phyloP scores from a whole-genome alignment of 164 flowering plant genomes.

The Hamamelis virginiana region DNA sequence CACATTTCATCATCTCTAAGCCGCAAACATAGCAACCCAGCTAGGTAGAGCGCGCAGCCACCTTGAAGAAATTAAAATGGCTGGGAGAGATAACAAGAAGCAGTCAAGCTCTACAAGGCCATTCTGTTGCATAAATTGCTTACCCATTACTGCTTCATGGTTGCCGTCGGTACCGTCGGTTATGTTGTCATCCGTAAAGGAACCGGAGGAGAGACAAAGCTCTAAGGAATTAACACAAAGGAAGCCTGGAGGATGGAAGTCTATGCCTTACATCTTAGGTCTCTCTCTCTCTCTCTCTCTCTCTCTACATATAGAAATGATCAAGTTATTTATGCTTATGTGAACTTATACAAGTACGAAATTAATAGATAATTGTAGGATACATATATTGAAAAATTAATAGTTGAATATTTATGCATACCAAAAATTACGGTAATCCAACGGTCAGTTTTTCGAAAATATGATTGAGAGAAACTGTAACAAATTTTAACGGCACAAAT shows the following conservation, averaged over 20 bases:
- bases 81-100: not conserved
- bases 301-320: not conserved
- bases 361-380: too few species aligned
- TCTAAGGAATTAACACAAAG: slow-evolving; percentile 2
- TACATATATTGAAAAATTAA: too few species aligned
- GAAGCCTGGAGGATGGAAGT: slow-evolving; percentile 39
- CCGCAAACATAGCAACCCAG: too few species aligned
- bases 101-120: not conserved
- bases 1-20: too few species aligned
- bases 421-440: too few species aligned
- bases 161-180: not conserved
- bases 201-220: too few species aligned
- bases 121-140: not conserved
- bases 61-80: not conserved
- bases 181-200: too few species aligned
- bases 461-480: too few species aligned
- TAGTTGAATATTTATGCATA: not conserved
- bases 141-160: not conserved
- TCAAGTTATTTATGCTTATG: not conserved
- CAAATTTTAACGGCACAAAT: too few species aligned
- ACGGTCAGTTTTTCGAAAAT: too few species aligned
- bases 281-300: slow-evolving; percentile 16
- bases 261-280: slow-evolving; percentile 33
- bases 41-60: too few species aligned
- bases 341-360: too few species aligned